phyloP scores from a whole-genome alignment of 148 eudicot species.

The Oxyria digyna region DNA sequence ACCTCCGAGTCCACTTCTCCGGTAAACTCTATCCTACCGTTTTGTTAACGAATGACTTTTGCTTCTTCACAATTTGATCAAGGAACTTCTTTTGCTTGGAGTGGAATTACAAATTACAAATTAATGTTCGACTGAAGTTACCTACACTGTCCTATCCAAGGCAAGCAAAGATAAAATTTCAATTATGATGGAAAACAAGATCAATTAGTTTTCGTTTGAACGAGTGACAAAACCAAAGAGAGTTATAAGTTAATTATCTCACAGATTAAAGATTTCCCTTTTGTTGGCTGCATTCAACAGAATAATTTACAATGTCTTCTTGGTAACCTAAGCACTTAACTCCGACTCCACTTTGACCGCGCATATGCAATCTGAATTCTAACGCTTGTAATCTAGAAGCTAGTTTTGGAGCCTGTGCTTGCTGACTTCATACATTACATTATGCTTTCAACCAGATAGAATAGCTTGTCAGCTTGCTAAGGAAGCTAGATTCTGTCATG shows the following conservation, averaged over 20 bases:
- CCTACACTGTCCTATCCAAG: background rate
- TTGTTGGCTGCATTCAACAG: too few species aligned
- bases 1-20: background rate
- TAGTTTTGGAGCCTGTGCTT: background rate
- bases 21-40: background rate
- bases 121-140: background rate
- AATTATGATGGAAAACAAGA: background rate
- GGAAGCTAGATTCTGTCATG: background rate
- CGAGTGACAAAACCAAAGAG: too few species aligned
- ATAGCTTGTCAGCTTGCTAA: background rate
- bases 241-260: too few species aligned
- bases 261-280: too few species aligned
- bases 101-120: background rate
- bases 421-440: background rate
- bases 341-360: background rate
- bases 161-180: background rate
- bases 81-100: background rate
- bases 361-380: background rate
- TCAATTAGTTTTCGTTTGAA: background rate
- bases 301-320: background rate
- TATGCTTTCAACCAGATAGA: background rate
- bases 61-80: background rate
- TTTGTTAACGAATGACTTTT: background rate
- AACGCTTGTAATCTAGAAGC: background rate
- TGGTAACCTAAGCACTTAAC: background rate